These are phyloP conservation scores for Fusarium torulosum DNA, from an alignment of 2,329 filamentous ascomycete genomes.

Conservation along the genomic window DNA sequence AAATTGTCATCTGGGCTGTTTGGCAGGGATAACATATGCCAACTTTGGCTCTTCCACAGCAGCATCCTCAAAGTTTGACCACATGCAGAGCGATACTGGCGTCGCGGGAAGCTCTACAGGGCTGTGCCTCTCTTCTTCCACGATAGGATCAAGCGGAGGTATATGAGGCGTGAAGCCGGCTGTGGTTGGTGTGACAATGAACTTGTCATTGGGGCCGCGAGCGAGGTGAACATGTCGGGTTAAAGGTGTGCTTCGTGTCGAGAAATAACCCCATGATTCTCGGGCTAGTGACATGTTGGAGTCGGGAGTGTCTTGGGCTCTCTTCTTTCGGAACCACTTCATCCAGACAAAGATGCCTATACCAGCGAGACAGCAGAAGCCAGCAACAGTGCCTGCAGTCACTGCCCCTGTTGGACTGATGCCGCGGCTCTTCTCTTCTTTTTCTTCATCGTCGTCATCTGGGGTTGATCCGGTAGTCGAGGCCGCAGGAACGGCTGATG, in stretches of 20 bases:
- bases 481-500: slow-evolving; percentile 18
- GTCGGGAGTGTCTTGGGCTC: slow-evolving; percentile 5
- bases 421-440: slow-evolving; percentile 13
- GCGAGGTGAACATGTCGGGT: slow-evolving; percentile 40
- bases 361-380: slow-evolving; percentile 41
- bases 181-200: slow-evolving; percentile 44
- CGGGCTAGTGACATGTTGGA: slow-evolving; percentile 7
- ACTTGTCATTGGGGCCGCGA: slow-evolving; percentile 46
- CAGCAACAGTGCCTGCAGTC: slow-evolving; percentile 43
- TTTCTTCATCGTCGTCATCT: slow-evolving; percentile 13
- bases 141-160: slow-evolving; percentile 13
- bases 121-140: slow-evolving; percentile 16
- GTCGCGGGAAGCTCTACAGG: slow-evolving; percentile 48
- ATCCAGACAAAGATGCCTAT: slow-evolving; percentile 46
- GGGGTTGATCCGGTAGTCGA: slow-evolving; percentile 19
- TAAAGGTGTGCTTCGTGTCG: slow-evolving; percentile 28
- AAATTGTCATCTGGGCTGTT: slow-evolving; percentile 8
- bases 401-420: slow-evolving; percentile 41
- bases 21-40: slow-evolving; percentile 45
- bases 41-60: slow-evolving; percentile 46
- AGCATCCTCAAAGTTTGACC: slow-evolving; percentile 45
- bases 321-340: slow-evolving; percentile 44
- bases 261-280: slow-evolving; percentile 43
- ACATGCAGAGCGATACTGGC: slow-evolving; percentile 48
- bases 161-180: slow-evolving; percentile 36